phyloP scores from a whole-genome alignment of 768 basidiomycete genomes.

The Xanthoconium purpureum region DNA sequence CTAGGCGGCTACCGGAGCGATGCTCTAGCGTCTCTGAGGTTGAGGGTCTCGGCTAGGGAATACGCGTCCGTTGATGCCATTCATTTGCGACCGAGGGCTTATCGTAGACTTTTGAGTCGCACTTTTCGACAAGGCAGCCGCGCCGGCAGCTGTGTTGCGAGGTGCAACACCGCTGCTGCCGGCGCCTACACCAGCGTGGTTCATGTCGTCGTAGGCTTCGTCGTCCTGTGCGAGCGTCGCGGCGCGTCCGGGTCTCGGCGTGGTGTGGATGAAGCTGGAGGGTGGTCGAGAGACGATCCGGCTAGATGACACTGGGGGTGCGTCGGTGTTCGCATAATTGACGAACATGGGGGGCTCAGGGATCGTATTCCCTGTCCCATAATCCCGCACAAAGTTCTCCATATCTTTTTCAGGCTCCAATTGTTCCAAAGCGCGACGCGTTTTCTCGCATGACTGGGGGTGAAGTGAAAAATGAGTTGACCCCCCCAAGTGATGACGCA shows the following conservation, averaged over 20 bases:
- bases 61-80: constrained; percentile 31
- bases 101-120: constrained; percentile 29
- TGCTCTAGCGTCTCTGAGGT: constrained; percentile 27
- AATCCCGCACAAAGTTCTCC: constrained; percentile 83
- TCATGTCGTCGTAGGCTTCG: constrained; percentile 50
- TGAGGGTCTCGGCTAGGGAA: constrained; percentile 19
- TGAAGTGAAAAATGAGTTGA: neutral
- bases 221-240: constrained; percentile 36
- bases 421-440: constrained; percentile 82
- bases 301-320: constrained; percentile 57
- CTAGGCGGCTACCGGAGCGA: constrained; percentile 20
- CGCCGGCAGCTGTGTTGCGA: constrained; percentile 33
- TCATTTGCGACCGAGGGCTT: constrained; percentile 29
- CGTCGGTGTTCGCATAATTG: constrained; percentile 70
- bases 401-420: constrained; percentile 87
- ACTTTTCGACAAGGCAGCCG: constrained; percentile 28
- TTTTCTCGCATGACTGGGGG: constrained; percentile 82
- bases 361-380: constrained; percentile 84
- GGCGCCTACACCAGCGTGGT: constrained; percentile 66
- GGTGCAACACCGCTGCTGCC: constrained; percentile 38
- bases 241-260: constrained; percentile 34
- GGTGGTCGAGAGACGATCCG: constrained; percentile 53
- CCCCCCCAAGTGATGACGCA: neutral
- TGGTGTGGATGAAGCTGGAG: constrained; percentile 49
- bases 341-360: constrained; percentile 87